Evolutionary conservation across 495 filamentous ascomycete genomes (phyloP).

Genomic region (Schizothecium vesticola): DNA sequence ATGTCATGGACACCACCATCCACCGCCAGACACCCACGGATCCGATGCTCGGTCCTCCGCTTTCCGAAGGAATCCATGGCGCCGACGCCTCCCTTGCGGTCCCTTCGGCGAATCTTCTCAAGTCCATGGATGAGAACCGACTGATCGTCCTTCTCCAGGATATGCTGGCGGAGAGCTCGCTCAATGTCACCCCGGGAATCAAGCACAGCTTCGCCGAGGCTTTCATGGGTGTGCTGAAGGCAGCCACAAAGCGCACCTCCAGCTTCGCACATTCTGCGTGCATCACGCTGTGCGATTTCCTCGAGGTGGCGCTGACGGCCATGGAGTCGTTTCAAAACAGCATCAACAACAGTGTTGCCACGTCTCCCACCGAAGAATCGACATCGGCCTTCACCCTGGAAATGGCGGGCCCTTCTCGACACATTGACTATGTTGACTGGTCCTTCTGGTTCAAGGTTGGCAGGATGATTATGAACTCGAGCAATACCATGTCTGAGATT

Average conservation of each 20-base stretch:
- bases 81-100: conserved; percentile 65
- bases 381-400: conserved; percentile 8
- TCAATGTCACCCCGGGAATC: conserved; percentile 41
- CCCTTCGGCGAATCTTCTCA: conserved; percentile 55
- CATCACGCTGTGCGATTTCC: conserved; percentile 86
- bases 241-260: conserved; percentile 68
- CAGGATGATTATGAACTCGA: conserved; percentile 75
- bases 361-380: conserved; percentile 17
- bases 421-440: conserved; percentile 60
- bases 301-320: conserved; percentile 64
- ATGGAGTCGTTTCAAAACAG: conserved; percentile 35
- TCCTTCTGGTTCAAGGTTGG: conserved; percentile 84
- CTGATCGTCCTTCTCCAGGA: conserved; percentile 83
- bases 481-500: conserved; percentile 92
- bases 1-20: conserved; percentile 77
- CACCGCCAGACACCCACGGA: conserved; percentile 60
- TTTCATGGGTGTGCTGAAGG: conserved; percentile 68
- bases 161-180: conserved; percentile 66
- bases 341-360: conserved; percentile 40
- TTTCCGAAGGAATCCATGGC: conserved; percentile 73
- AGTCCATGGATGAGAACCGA: conserved; percentile 88
- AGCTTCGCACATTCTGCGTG: conserved; percentile 84
- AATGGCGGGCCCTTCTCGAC: not conserved
- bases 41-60: conserved; percentile 52
- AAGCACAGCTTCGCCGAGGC: conserved; percentile 72